A percentile compares a stretch with the other conserved stretches of the same genome.
These are phyloP conservation scores for Ajuga chamaepitys DNA, from an alignment of 257 asterid genomes.

Conservation along the genomic window DNA sequence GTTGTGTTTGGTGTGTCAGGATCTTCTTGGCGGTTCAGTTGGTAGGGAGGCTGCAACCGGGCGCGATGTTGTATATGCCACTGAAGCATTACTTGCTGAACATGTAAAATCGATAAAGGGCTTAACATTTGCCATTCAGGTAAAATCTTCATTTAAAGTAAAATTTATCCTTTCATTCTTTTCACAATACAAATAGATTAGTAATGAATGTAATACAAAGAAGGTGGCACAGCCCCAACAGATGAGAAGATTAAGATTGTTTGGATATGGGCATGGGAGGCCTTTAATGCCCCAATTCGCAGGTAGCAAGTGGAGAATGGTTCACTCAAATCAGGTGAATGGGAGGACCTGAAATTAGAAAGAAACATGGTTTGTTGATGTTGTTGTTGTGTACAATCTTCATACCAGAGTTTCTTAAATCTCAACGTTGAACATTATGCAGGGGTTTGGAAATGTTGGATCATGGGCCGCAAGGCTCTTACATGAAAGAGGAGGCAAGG, in stretches of 20 bases:
- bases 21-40: constrained; percentile 88
- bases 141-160: constrained; percentile 12
- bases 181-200: neutral
- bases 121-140: constrained; percentile 74
- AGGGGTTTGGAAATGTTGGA: constrained; percentile 96
- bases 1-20: constrained; percentile 33
- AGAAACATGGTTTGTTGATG: too few species aligned
- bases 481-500: constrained; percentile 85
- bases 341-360: too few species aligned
- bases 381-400: neutral
- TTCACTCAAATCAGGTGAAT: too few species aligned
- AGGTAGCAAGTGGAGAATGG: too few species aligned
- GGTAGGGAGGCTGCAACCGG: constrained; percentile 98
- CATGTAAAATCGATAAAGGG: constrained; percentile 72
- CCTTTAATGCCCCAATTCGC: too few species aligned
- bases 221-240: too few species aligned
- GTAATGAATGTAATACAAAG: too few species aligned
- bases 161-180: neutral
- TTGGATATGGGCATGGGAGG: too few species aligned
- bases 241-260: too few species aligned
- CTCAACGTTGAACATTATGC: constrained; percentile 3
- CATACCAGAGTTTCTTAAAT: neutral
- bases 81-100: constrained; percentile 80
- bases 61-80: constrained; percentile 82
- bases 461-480: constrained; percentile 80